These are phyloP conservation scores for Carex littledalei DNA, from an alignment of 176 grass and related monocot species.

Conservation along the genomic window DNA sequence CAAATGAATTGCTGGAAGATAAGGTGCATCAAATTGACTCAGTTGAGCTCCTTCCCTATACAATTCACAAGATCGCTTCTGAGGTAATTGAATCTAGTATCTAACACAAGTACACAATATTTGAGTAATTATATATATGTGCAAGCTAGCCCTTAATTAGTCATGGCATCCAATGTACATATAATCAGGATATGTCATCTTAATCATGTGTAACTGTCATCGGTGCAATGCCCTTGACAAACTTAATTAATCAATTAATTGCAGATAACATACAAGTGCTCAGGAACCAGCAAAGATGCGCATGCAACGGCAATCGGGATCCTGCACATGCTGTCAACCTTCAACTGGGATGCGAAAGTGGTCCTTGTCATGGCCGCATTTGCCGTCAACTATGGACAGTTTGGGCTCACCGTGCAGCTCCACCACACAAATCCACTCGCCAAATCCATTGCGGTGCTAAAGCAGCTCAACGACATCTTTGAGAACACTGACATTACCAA, in stretches of 20 bases:
- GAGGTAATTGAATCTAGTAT: constrained; percentile 23
- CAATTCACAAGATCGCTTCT: constrained; percentile 34
- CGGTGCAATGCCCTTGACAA: no score
- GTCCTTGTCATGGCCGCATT: constrained; percentile 37
- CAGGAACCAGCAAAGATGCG: constrained; percentile 18
- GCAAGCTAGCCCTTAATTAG: not conserved
- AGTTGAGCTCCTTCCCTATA: constrained; percentile 31
- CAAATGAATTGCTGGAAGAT: constrained; percentile 20
- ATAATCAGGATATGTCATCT: not conserved
- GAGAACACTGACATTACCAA: constrained; percentile 34
- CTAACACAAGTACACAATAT: not conserved
- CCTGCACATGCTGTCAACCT: constrained; percentile 24
- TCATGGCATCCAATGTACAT: not conserved
- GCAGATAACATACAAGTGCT: constrained; percentile 37
- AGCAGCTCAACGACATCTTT: constrained; percentile 35
- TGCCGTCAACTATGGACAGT: constrained; percentile 34
- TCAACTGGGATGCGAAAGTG: constrained; percentile 42
- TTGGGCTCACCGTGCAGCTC: constrained; percentile 40
- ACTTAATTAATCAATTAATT: not conserved
- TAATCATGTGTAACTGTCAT: not conserved
- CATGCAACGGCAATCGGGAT: constrained; percentile 29
- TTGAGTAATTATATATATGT: not conserved
- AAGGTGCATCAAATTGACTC: constrained; percentile 21
- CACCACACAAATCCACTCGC: constrained; percentile 30
- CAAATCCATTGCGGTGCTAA: constrained; percentile 26